Evolutionary conservation across 192 early-diverging fungal species (phyloP), one percentile per base, ranked within the genome.

Genomic region (Coemansia reversa): DNA sequence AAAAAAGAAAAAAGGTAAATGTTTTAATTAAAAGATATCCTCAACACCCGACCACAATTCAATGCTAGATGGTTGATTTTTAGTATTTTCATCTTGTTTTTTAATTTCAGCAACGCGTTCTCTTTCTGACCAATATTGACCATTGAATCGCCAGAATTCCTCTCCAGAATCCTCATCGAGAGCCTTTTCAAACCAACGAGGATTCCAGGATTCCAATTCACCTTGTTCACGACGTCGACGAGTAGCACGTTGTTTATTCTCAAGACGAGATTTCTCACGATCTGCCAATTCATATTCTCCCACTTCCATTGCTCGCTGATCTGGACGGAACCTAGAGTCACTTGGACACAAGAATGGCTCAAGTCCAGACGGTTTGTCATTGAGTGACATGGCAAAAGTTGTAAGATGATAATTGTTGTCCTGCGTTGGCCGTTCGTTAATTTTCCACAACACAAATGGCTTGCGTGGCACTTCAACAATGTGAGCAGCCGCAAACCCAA

Each of bases 231-330:
- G 68, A 0, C 69, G 55, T 25, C 81, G 76, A 6, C 91, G 72
- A 14, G 85, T 85, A 18, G 76, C 79, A 6, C 92, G 77, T 73
- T 95, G 93, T 74, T 86, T 85, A 47, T 88, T 83, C 72, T 95
- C 92, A 20, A 93, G 70, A 0, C 85, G 66, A 19, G 88, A 87
- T 67, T 95, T 95, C 57, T 87, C 83, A 4, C 66, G 69, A 53
- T 86, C 86, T 9, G 93, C 92, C 7, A 83, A n/a, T 55, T 93
- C 89, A 67, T 91, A 95, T 58, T 88, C 81, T 12, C 89, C 91
- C 28, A 76, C 83, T 67, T 95, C 93, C 91, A 95, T 91, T 0
- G 91, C 91, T 3, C 86, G 72, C 78, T 95, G 93, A 69, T 95
- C 92, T 18, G 91, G 91, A 16, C 92, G 84, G 64, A 92, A 85